These are phyloP conservation scores for Trypanosoma avium DNA, from an alignment of 208 protist species.

Conservation along the genomic window DNA sequence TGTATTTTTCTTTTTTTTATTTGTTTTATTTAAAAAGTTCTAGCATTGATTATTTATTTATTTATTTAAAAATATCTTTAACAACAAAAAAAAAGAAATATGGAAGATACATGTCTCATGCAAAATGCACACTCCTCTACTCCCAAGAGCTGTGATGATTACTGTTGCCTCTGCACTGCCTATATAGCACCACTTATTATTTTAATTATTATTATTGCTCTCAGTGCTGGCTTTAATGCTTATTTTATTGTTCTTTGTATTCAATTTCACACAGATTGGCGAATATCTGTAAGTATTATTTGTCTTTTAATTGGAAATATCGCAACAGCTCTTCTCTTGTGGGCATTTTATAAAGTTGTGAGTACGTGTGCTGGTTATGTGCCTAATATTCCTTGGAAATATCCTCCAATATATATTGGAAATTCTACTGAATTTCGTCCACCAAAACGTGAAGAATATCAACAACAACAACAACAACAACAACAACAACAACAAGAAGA, in stretches of 20 bases:
- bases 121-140: slow-evolving; percentile 35
- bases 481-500: not conserved
- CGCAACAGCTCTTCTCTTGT: slow-evolving; percentile 23
- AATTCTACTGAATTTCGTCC: not conserved
- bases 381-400: slow-evolving; percentile 37
- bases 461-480: not conserved
- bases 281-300: slow-evolving; percentile 40
- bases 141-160: slow-evolving; percentile 23
- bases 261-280: slow-evolving; percentile 35
- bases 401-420: slow-evolving; percentile 36
- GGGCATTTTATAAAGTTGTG: slow-evolving; percentile 46
- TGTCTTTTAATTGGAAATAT: slow-evolving; percentile 34
- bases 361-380: slow-evolving; percentile 65
- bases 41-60: too few species aligned
- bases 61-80: too few species aligned
- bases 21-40: too few species aligned
- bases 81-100: not conserved
- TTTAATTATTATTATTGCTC: slow-evolving; percentile 35
- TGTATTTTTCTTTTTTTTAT: too few species aligned
- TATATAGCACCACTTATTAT: slow-evolving; percentile 46
- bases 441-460: slow-evolving; percentile 23
- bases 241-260: slow-evolving; percentile 43
- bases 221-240: slow-evolving; percentile 27
- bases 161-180: slow-evolving; percentile 43
- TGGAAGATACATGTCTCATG: not conserved